Evolutionary conservation across 805 yeast species (phyloP), one percentile per base, ranked within the genome.

Genomic region (Zygoascus flipseniorum): DNA sequence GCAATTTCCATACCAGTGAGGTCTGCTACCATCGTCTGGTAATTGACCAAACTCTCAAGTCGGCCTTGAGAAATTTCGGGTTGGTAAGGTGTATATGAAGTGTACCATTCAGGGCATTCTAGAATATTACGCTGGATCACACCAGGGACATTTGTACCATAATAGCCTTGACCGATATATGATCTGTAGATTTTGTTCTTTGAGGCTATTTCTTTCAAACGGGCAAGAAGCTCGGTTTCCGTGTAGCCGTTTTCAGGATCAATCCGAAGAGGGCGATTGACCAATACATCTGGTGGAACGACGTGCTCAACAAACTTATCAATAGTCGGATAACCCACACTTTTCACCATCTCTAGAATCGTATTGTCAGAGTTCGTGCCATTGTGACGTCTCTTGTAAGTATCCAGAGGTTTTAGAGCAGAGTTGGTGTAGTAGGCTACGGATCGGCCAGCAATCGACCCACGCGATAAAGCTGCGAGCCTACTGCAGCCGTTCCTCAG

Each of bases 31-130:
- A 92, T 76, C n/a, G 99, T 93, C 72, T 93, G 99, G 72, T 79
- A 93, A 70, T 93, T 93, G 57, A 93, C 74, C 57, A 93, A 74
- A 20, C 93, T 82, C 72, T 92, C 96, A 62, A 93, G 77, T 62
- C 99, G 82, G 52, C 99, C 99, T 71, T 93, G 99, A 0, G 97
- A 86, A 54, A 93, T 90, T 69, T 93, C 99, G 0, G 99, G 97
- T 73, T 93, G 99, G 69, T 93, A 93, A 37, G 99, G 99, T 23
- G 99, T 93, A 69, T 93, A 93, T 1, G 97, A 89, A 19, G 99
- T 93, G 75, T 93, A 93, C 99, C 99, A 93, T 66, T 89, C 96
- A 5, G 99, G 99, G 56, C 85, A 81, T 70, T 93, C 99, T 54
- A 93, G 73, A 54, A 93, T 70, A 64, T 93, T 93, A 67, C 99